Percentiles rank a stretch among this genome's conserved stretches.
Conservation (phyloP, 768 basidiomycete species). For the Termitomyces sp. region DNA sequence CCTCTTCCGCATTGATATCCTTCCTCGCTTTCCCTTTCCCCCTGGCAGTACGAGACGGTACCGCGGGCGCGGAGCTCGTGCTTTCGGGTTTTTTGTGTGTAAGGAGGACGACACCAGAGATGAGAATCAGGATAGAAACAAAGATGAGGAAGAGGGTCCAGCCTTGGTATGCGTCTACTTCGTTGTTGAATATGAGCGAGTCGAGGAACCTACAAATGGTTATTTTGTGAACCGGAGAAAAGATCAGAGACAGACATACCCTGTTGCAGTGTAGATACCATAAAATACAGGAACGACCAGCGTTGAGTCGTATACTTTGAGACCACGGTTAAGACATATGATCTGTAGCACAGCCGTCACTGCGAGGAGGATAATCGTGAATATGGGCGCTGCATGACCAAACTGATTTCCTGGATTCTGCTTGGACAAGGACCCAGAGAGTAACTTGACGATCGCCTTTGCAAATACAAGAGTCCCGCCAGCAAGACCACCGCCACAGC, state of each 20-base stretch:
- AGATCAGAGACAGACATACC: constrained; percentile 37
- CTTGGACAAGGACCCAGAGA: constrained; percentile 73
- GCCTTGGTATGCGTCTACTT: constrained; percentile 79
- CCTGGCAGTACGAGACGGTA: constrained; percentile 23
- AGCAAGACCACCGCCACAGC: constrained; percentile 86
- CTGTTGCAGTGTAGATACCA: constrained; percentile 83
- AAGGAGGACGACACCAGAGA: constrained; percentile 88
- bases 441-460: constrained; percentile 71
- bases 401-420: constrained; percentile 86
- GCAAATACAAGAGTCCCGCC: constrained; percentile 87
- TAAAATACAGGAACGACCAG: constrained; percentile 95
- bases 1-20: constrained; percentile 18
- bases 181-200: constrained; percentile 75
- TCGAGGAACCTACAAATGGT: constrained; percentile 36
- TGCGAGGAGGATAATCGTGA: constrained; percentile 64
- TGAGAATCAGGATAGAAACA: constrained; percentile 79
- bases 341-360: constrained; percentile 87
- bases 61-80: constrained; percentile 27
- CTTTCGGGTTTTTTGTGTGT: constrained; percentile 89
- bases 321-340: constrained; percentile 83
- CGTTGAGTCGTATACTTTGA: constrained; percentile 88
- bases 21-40: constrained; percentile 14
- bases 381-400: constrained; percentile 74
- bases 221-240: not conserved
- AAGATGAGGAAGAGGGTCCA: constrained; percentile 92